A percentile compares a stretch with the other conserved stretches of the same genome.
Evolutionary conservation across 2,329 filamentous ascomycete species (phyloP).

Genomic region (Trichoderma sp.): DNA sequence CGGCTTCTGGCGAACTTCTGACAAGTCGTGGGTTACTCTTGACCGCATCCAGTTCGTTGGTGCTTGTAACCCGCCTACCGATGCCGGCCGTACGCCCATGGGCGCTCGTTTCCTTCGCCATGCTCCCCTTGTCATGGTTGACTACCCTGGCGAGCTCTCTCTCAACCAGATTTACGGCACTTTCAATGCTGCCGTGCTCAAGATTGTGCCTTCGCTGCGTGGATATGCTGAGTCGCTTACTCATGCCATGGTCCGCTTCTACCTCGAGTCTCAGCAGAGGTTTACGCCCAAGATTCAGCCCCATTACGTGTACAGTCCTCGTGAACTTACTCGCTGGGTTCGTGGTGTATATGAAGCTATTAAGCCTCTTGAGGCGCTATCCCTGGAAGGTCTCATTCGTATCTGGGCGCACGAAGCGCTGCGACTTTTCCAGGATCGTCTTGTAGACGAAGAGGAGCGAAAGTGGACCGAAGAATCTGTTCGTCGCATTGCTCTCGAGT

Average conservation of each 20-base stretch:
- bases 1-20: slow-evolving; percentile 96
- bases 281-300: slow-evolving; percentile 97
- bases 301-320: slow-evolving; percentile 98
- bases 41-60: slow-evolving; percentile 99
- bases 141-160: slow-evolving; percentile 94
- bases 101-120: slow-evolving; percentile 92
- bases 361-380: slow-evolving; percentile 80
- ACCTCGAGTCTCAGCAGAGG: slow-evolving; percentile 86
- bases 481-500: slow-evolving; percentile 78
- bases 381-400: slow-evolving; percentile 85
- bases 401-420: slow-evolving; percentile 99
- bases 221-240: slow-evolving; percentile 94
- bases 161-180: slow-evolving; percentile 97
- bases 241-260: slow-evolving; percentile 96
- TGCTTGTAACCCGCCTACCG: slow-evolving; percentile 96
- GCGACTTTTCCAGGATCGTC: slow-evolving; percentile 92
- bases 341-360: slow-evolving; percentile 97
- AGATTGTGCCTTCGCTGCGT: slow-evolving; percentile 91
- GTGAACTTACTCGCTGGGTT: slow-evolving; percentile 97
- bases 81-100: slow-evolving; percentile 92
- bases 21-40: slow-evolving; percentile 96
- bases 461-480: slow-evolving; percentile 93
- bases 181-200: slow-evolving; percentile 93
- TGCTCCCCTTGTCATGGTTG: slow-evolving; percentile 98
- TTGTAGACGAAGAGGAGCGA: slow-evolving; percentile 90